Conservation (phyloP, 192 early-diverging fungal species). For the Dimargaris cristalligena region DNA sequence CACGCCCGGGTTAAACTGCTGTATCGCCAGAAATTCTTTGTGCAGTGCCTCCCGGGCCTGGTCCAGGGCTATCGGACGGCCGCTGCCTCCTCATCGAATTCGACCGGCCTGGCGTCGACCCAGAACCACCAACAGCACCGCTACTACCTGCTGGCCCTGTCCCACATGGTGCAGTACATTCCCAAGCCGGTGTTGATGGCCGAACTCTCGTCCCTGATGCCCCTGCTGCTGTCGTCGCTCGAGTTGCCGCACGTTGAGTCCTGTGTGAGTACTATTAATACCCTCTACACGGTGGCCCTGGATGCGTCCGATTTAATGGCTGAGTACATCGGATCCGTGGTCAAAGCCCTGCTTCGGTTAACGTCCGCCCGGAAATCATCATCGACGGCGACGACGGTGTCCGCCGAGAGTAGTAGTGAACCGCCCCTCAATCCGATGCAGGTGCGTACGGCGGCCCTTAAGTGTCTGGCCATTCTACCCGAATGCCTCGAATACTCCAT, state of each 20-base stretch:
- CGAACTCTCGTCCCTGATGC: slow-evolving; percentile 55
- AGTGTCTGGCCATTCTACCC: slow-evolving; percentile 47
- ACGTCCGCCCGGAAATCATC: slow-evolving; percentile 11
- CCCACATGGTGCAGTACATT: slow-evolving; percentile 61
- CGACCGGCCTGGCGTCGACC: background rate
- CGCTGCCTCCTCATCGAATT: background rate
- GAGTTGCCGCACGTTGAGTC: slow-evolving; percentile 42
- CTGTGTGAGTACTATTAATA: slow-evolving; percentile 57
- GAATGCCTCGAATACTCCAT: slow-evolving; percentile 38
- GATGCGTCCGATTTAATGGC: slow-evolving; percentile 50
- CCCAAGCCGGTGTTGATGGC: slow-evolving; percentile 68
- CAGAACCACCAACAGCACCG: slow-evolving; percentile 31
- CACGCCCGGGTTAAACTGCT: slow-evolving; percentile 36
- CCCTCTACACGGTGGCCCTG: slow-evolving; percentile 50
- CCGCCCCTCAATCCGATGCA: slow-evolving; percentile 17
- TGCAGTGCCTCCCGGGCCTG: slow-evolving; percentile 51
- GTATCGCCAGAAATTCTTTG: slow-evolving; percentile 75
- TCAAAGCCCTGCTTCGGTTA: background rate
- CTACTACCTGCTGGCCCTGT: slow-evolving; percentile 65
- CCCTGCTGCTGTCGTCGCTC: slow-evolving; percentile 61
- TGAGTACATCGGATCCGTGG: slow-evolving; percentile 20
- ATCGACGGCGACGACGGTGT: slow-evolving; percentile 17
- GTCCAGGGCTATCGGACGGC: slow-evolving; percentile 28
- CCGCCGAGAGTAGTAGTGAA: slow-evolving; percentile 12
- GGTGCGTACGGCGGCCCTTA: slow-evolving; percentile 58